Evolutionary conservation across 2,329 filamentous ascomycete species (phyloP), one percentile per base, ranked within the genome.

Genomic region (Penicillium griseofulvum): DNA sequence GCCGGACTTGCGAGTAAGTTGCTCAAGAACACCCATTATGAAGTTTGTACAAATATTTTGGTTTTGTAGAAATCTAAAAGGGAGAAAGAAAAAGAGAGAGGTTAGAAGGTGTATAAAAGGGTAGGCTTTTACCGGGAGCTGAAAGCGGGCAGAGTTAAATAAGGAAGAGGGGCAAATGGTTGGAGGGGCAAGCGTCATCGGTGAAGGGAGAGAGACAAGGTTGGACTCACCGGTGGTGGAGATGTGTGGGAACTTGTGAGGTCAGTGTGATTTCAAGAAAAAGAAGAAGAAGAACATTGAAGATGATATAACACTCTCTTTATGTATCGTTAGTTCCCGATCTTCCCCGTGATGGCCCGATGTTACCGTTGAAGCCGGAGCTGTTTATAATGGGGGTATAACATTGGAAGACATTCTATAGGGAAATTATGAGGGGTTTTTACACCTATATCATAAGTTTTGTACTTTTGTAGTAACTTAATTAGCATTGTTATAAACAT

Each of bases 1-100:
- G 70, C 86, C 86, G 63, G 78, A 65, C 80, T 87, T 87, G 75
- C 85, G 80, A 71, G 72, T 80, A 59, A 88, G 81, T 72, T 83
- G 75, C 66, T 84, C 82, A 55, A 74, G 65, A 64, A 69, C 71
- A 78, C 76, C 76, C 74, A 76, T 76, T 63, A 59, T 75, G 52
- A 38, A 61, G 38, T 42, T 50, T 38, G 44, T 54, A 60, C 22
- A 44, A 39, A n/a, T 19, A 43, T 26, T 19, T 44, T 44, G 14
- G 29, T 24, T 52, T 52, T 44, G 33, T 34, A 45, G 52, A 47
- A 43, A 52, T 52, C 54, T 59, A 31, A 26, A 45, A 33, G 19
- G 48, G 33, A 45, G 28, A 47, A 49, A 47, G 47, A 41, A 31
- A 14, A 31, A 28, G 44, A 37, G 45, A 49, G 49, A 38, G 48